These are phyloP conservation scores for Suzukiozyma palmioleophila DNA, from an alignment of 1,139 yeast species.

Conservation along the genomic window DNA sequence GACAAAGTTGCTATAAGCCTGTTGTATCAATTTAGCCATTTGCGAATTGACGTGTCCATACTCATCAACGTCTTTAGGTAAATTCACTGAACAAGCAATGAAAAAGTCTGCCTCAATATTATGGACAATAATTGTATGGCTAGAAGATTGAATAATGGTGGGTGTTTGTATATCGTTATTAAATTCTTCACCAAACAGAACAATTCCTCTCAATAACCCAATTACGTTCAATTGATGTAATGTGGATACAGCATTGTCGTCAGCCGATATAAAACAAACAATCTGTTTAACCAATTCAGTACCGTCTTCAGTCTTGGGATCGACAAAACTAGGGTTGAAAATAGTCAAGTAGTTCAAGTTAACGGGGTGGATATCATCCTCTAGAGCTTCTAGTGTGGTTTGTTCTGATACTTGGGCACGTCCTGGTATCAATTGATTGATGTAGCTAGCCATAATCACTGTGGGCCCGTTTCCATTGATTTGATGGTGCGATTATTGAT, in stretches of 20 bases:
- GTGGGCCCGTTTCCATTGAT: too few relatives aligned
- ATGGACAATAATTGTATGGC: constrained; percentile 24
- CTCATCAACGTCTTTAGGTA: constrained; percentile 14
- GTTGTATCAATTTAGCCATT: constrained; percentile 19
- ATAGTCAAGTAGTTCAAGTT: constrained; percentile 16
- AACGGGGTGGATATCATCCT: neutral
- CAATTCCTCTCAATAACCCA: constrained; percentile 38
- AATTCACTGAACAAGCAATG: constrained; percentile 25
- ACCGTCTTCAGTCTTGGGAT: constrained; percentile 20
- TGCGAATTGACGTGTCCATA: constrained; percentile 25
- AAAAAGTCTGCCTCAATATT: constrained; percentile 24
- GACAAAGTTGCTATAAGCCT: constrained; percentile 23
- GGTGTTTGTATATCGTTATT: constrained; percentile 6
- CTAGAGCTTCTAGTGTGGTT: constrained; percentile 6
- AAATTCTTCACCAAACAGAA: constrained; percentile 23
- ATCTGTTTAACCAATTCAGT: constrained; percentile 28
- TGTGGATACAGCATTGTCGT: constrained; percentile 8
- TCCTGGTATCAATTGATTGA: constrained; percentile 18
- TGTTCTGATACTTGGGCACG: constrained; percentile 11
- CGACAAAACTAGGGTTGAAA: constrained; percentile 19
- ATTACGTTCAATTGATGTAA: constrained; percentile 28
- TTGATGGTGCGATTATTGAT: neutral
- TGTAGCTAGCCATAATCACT: constrained; percentile 15
- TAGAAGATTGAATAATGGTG: constrained; percentile 22
- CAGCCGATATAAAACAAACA: constrained; percentile 22